phyloP scores from a whole-genome alignment of 129 eudicot genomes.

The Scalesia atractyloides region DNA sequence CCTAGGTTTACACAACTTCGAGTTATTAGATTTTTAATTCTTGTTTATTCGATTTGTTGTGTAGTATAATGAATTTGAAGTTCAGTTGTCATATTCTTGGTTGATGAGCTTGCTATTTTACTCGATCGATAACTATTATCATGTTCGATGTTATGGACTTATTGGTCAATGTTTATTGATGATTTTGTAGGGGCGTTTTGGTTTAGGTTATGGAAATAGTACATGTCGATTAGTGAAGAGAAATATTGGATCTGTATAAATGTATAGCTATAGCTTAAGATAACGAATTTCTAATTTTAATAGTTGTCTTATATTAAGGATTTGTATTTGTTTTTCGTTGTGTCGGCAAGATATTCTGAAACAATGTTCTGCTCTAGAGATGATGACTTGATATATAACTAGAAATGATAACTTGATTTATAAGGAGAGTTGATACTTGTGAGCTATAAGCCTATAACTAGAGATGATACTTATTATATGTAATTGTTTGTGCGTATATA shows the following conservation, averaged over 20 bases:
- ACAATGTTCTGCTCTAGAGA: neutral
- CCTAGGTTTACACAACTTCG: neutral
- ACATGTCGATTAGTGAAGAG: neutral
- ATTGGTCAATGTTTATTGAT: conserved; percentile 15
- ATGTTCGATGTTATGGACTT: neutral
- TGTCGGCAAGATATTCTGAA: neutral
- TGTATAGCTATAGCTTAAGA: neutral
- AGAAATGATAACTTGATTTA: neutral
- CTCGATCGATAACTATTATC: neutral
- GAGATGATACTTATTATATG: neutral
- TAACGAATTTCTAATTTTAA: neutral
- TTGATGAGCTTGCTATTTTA: neutral
- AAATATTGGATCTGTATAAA: conserved; percentile 18
- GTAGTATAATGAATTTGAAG: neutral
- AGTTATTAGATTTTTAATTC: neutral
- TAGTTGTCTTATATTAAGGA: neutral
- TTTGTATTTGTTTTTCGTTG: neutral
- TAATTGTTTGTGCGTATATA: neutral
- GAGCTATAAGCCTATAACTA: neutral
- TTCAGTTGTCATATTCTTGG: conserved; percentile 3
- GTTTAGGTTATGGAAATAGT: neutral
- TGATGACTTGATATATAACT: neutral
- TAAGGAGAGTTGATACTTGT: neutral
- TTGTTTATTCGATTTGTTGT: conserved; percentile 19
- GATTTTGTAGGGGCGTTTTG: neutral